Percentiles rank a stretch among this genome's conserved stretches.
Evolutionary conservation across 1,284 basidiomycete genomes (phyloP).

Genomic region (Cryptococcus sp.): DNA sequence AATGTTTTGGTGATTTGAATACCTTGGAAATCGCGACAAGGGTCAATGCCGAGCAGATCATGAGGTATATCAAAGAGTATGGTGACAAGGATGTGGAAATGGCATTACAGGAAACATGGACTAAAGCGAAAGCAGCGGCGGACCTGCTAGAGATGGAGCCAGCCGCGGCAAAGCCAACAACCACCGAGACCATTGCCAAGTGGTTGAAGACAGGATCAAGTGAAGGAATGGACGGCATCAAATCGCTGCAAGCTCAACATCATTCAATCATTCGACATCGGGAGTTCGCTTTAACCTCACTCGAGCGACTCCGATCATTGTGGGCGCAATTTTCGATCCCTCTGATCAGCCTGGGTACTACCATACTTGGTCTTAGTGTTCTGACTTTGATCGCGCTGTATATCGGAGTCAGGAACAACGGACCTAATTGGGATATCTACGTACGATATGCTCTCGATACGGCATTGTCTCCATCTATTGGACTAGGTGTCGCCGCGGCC

Average conservation of each 20-base stretch:
- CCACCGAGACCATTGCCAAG: conserved; percentile 4
- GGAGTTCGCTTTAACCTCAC: conserved; percentile 60
- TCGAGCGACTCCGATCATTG: conserved; percentile 69
- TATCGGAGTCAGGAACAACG: conserved; percentile 37
- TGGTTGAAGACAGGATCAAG: conserved; percentile 6
- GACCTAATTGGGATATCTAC: conserved; percentile 40
- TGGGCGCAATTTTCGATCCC: conserved; percentile 92
- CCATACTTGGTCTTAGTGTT: conserved; percentile 45
- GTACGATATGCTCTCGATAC: conserved; percentile 40
- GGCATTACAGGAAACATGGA: conserved; percentile 51
- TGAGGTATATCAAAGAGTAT: conserved; percentile 72
- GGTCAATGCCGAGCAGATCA: conserved; percentile 73
- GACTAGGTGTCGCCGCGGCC: conserved; percentile 27
- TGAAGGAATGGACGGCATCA: not conserved
- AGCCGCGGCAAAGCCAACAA: not conserved
- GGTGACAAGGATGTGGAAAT: conserved; percentile 66
- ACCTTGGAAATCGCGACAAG: conserved; percentile 61
- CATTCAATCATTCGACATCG: conserved; percentile 23
- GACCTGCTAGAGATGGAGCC: conserved; percentile 1
- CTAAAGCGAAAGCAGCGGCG: conserved; percentile 8
- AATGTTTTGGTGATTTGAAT: conserved; percentile 60
- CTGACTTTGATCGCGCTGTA: conserved; percentile 43
- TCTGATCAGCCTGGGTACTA: conserved; percentile 64
- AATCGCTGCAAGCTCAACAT: conserved; percentile 4
- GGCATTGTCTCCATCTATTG: conserved; percentile 18